Evolutionary conservation across 805 yeast species (phyloP).

Genomic region (Alloascoidea africana): DNA sequence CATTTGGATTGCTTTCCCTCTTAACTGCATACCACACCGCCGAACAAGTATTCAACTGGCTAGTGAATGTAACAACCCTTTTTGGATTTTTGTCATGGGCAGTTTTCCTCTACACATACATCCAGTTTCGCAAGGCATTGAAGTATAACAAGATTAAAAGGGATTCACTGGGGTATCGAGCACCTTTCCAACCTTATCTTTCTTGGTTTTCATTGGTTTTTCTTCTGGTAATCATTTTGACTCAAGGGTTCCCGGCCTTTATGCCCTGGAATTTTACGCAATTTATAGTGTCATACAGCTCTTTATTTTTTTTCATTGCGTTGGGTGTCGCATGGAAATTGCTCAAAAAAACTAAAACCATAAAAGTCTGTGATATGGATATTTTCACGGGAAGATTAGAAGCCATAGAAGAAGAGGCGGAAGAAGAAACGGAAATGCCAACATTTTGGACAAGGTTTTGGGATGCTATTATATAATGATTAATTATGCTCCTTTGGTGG

Average conservation of each 20-base stretch:
- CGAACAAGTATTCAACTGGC: constrained; percentile 43
- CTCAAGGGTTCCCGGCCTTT: constrained; percentile 45
- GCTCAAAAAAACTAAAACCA: constrained; percentile 42
- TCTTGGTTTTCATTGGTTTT: constrained; percentile 38
- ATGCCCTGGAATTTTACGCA: constrained; percentile 39
- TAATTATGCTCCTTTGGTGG: too few relatives aligned
- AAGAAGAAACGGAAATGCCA: too few relatives aligned
- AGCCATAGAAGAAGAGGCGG: constrained; percentile 3
- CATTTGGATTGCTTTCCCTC: constrained; percentile 41
- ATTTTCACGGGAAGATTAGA: constrained; percentile 67
- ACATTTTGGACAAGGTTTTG: too few relatives aligned
- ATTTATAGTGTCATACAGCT: constrained; percentile 47
- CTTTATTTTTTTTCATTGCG: constrained; percentile 30
- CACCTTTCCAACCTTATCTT: constrained; percentile 43
- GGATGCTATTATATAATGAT: too few relatives aligned
- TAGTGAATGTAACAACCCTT: constrained; percentile 51
- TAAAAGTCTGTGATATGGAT: constrained; percentile 53
- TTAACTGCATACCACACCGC: constrained; percentile 41
- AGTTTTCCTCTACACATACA: constrained; percentile 41
- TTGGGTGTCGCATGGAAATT: constrained; percentile 37
- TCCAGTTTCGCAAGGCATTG: constrained; percentile 41
- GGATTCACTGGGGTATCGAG: constrained; percentile 38
- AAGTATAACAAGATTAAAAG: constrained; percentile 41
- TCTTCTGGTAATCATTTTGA: constrained; percentile 24
- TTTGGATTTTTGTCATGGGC: constrained; percentile 59